Conservation (phyloP, 192 early-diverging fungal species). For the Coemansia asiatica region DNA sequence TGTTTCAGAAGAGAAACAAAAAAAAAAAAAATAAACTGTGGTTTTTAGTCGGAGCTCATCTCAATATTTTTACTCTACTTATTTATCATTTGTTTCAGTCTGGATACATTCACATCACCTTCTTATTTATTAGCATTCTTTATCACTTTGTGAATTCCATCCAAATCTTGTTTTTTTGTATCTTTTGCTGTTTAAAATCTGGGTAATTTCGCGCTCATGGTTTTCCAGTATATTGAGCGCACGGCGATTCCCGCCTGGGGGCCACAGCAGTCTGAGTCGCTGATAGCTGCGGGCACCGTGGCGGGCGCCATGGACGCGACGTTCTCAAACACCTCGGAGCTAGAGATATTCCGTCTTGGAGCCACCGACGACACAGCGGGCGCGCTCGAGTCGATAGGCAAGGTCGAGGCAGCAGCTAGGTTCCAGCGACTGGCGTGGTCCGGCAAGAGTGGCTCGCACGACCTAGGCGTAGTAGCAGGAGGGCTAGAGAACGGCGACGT, state of each 20-base stretch:
- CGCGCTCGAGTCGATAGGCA: constrained; percentile 18
- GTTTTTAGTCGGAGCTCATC: too few species aligned
- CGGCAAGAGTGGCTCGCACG: constrained; percentile 10
- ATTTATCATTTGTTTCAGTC: too few species aligned
- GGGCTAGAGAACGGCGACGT: constrained; percentile 96
- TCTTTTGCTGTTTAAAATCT: too few species aligned
- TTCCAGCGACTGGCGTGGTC: constrained; percentile 93
- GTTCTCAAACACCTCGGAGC: constrained; percentile 83
- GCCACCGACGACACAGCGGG: constrained; percentile 11
- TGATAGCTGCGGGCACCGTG: constrained; percentile 89
- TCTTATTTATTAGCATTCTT: too few species aligned
- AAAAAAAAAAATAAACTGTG: too few species aligned
- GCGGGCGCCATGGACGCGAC: constrained; percentile 96
- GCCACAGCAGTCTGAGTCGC: constrained; percentile 66
- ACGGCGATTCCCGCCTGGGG: constrained; percentile 91
- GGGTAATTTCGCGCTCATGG: constrained; percentile 19
- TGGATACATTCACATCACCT: too few species aligned
- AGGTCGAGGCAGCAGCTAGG: constrained; percentile 37
- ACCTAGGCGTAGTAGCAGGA: constrained; percentile 79
- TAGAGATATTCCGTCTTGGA: constrained; percentile 85
- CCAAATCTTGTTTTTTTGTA: too few species aligned
- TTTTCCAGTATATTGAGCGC: constrained; percentile 58
- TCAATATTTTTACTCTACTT: too few species aligned
- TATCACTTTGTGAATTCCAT: too few species aligned
- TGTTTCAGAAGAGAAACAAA: too few species aligned